Evolutionary conservation across 2,329 filamentous ascomycete species (phyloP), one percentile per base, ranked within the genome.

Genomic region (Penicillium griseofulvum): DNA sequence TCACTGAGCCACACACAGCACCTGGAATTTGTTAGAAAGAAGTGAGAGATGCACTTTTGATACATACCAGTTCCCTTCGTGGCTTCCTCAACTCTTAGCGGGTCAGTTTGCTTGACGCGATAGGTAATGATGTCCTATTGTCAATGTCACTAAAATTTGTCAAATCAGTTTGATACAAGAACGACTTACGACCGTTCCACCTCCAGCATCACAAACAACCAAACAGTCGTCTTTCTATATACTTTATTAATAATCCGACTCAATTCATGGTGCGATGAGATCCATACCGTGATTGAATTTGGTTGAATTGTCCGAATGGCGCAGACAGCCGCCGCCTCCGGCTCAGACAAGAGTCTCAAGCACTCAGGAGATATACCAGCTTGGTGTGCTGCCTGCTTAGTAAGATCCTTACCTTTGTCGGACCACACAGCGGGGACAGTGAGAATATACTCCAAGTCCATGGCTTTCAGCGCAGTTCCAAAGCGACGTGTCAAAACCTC

Each of bases 141-240:
- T 24, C 10, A 29, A 36, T 16, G 33, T 51, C 19, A 17, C 19
- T 16, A 16, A 36, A 28, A n/a, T 22, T 31, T 16, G 6, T 11
- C 16, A 3, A 28, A 14, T 7, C 5, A 12, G 16, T 12, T 39
- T 3, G 11, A 34, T 24, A 10, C 10, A n/a, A 5, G 29, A 10
- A 41, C 5, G 9, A 44, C 61, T 45, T 47, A 68, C 66, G 9
- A 74, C 72, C 1, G 72, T 75, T 2, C 73, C 73, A 9, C 73
- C 73, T 2, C 73, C 73, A 12, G 70, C 72, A 56, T 76, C 72
- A 34, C 71, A 75, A 2, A 74, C 62, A 10, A 72, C 58, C 29
- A 75, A 65, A 1, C 62, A 66, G 50, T 75, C 70, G 0, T 58
- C 60, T 42, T 60, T 50, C 59, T 71, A 22, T 2, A 36, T n/a